phyloP scores from a whole-genome alignment of 176 grass and related monocot genomes.

The Canna indica region DNA sequence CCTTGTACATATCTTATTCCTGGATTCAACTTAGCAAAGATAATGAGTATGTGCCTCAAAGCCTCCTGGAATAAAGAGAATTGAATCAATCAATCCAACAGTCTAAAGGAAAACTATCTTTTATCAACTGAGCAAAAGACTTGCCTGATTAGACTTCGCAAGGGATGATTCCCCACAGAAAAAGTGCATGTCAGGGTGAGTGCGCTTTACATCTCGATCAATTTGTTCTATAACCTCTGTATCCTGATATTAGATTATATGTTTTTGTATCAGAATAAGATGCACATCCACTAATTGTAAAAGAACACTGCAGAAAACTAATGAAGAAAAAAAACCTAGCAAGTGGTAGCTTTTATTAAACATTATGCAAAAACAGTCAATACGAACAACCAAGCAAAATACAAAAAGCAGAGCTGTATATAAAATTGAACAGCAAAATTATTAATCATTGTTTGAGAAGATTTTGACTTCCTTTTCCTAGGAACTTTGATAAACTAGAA shows the following conservation, averaged over 20 bases:
- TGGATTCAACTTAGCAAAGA: conserved; percentile 85
- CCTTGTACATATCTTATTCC: conserved; percentile 93
- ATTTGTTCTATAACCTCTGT: conserved; percentile 79
- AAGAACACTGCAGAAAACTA: neutral
- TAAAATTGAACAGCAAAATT: too few species aligned
- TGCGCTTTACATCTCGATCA: conserved; percentile 85
- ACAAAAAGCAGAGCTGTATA: neutral
- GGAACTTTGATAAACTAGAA: too few species aligned
- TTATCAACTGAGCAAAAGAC: conserved; percentile 15
- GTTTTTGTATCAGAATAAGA: neutral
- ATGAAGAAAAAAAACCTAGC: neutral
- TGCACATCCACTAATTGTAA: neutral
- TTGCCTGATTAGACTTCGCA: conserved; percentile 86
- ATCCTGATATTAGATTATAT: conserved; percentile 32
- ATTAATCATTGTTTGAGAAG: too few species aligned
- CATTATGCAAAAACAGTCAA: neutral
- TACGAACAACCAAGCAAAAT: neutral
- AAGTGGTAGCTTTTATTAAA: neutral
- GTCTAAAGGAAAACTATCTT: conserved; percentile 23
- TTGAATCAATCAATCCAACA: conserved; percentile 20
- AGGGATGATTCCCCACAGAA: conserved; percentile 63
- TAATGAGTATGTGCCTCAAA: conserved; percentile 52
- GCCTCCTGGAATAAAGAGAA: conserved; percentile 38
- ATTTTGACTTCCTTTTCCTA: too few species aligned
- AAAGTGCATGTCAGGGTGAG: conserved; percentile 92